Evolutionary conservation across 768 basidiomycete species (phyloP), one percentile per base, ranked within the genome.

Genomic region (Ramaria sp.): DNA sequence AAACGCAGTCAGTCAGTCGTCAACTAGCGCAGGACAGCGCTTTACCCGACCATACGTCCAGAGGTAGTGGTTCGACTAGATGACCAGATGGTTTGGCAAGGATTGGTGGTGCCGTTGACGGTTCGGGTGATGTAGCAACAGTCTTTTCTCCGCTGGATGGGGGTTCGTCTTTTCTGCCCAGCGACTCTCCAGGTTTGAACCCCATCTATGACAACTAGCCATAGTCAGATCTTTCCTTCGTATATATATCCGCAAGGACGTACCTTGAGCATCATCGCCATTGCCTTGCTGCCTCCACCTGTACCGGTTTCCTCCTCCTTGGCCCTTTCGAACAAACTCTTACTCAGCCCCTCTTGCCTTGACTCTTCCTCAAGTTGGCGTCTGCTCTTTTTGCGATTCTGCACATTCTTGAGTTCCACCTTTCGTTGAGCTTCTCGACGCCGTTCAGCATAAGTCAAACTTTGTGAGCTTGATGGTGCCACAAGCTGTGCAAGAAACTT

Each of bases 241-340:
- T 18, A 32, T 34, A 32, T 12, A 15, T 16, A 34, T 50, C n/a
- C n/a, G 34, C 25, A 18, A 32, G n/a, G 16, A 37, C 48, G 15
- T 13, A 48, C 53, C 44, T 87, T 91, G 77, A 86, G 81, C 90
- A 93, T 93, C 72, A 93, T 91, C 15, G 78, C 76, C 52, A 92
- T 70, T 7, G 89, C 90, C 65, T 90, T 92, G 71, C 78, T 90
- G 41, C 76, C 73, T 50, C 71, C 67, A 39, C 71, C 69, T 20
- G 72, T 62, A 5, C 78, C 81, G 43, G 65, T 61, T 56, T 74
- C 75, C 42, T 79, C 78, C 62, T 88, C 84, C 64, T 77, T 74
- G 22, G 84, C 85, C 41, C 79, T 74, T 62, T 88, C 84, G 61
- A 93, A 90, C 20, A 92, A 78, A 67, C 83, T 89, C 67, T 76